phyloP scores from a whole-genome alignment of 179 eudicot genomes.

The Patellifolia procumbens region DNA sequence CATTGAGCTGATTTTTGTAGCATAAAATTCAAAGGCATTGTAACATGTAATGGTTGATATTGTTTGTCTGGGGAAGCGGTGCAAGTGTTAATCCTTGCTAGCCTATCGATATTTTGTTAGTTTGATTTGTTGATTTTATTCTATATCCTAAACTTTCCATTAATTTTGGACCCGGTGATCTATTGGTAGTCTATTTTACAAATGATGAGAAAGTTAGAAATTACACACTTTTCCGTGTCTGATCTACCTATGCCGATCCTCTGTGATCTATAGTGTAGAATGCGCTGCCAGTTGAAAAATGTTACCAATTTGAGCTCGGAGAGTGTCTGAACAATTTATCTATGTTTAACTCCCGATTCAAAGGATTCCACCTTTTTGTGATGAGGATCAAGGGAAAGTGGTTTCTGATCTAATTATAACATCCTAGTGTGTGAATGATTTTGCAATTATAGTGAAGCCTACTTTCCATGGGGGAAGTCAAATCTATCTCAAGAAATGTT shows the following conservation, averaged over 20 bases:
- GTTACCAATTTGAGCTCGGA: neutral
- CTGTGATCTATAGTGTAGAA: neutral
- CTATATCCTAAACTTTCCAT: neutral
- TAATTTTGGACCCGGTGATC: neutral
- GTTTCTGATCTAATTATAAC: neutral
- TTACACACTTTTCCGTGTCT: neutral
- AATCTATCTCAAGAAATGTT: too few species aligned
- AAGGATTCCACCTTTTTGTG: neutral
- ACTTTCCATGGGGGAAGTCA: neutral
- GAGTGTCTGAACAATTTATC: neutral
- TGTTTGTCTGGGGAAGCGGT: conserved; percentile 17
- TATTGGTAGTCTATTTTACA: conserved; percentile 3
- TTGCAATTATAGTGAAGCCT: neutral
- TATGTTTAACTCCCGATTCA: too few species aligned
- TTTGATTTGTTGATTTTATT: neutral
- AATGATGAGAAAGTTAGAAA: conserved; percentile 14
- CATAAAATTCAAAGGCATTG: neutral
- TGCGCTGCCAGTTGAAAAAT: neutral
- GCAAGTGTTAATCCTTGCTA: neutral
- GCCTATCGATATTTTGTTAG: neutral
- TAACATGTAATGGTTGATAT: conserved; percentile 5
- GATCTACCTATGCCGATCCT: conserved; percentile 15
- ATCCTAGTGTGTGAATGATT: neutral
- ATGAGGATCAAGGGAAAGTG: neutral
- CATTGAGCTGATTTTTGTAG: neutral